Base-by-base conservation (phyloP, 495 filamentous ascomycete genomes). In the Rusavskia elegans region DNA sequence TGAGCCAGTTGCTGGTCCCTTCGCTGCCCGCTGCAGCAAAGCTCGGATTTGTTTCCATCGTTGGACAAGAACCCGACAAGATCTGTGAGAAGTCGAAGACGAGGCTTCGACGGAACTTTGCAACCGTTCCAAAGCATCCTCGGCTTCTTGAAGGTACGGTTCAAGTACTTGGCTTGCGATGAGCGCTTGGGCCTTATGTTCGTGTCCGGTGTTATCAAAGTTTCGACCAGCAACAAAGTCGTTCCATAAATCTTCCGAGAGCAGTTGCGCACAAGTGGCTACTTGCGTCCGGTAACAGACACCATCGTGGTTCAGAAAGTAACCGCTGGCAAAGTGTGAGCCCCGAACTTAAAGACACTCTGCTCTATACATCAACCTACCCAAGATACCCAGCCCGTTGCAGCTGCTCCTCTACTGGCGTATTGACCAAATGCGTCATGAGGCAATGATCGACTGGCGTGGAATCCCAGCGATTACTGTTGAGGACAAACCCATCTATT, bases 231-330 rank as follows among this genome's bases (percentile, higher is more conserved):
- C 65, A 19, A 70, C 58, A 56, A 73, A 70, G 41, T 71, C 65
- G 38, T 68, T 62, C 73, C 72, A 76, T 50, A 69, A 62, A 25
- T 63, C 54, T 16, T 44, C 51, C 5, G 39, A 23, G 27, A 65
- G 64, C 32, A 66, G 59, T 66, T 61, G 68, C 49, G 71, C 64
- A 39, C 80, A 68, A 38, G 82, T 68, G n/a, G 82, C 85, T 20
- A 84, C 77, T 60, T 85, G 75, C 5, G 85, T 87, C 30, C 85
- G 74, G 53, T 83, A 79, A 60, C 85, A 90, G 27, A 76, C 77
- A 0, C 75, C 77, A 14, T 73, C 64, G 9, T 64, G 56, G 54
- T 79, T 82, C 5, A 86, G 60, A 61, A 77, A 73, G 54, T 87
- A 88, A 38, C 78, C 76, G 21, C 73, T 77, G 32, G n/a, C 8